Percentiles rank a stretch among this genome's conserved stretches.
phyloP scores from a whole-genome alignment of 2,329 filamentous ascomycete species.

The Penicillium olsonii region DNA sequence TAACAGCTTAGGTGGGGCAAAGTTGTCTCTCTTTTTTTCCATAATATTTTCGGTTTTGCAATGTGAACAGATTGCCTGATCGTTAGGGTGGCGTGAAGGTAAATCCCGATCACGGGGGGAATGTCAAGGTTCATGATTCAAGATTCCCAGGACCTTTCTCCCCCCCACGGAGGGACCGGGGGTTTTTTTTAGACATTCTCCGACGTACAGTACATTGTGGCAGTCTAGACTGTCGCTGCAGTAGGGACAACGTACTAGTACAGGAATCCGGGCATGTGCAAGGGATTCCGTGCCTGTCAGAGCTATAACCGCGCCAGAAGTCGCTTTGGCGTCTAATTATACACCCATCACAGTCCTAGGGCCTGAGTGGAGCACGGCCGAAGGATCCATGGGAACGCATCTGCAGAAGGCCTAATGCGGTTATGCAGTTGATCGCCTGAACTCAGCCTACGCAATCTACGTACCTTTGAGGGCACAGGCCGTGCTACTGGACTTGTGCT shows the following conservation, averaged over 20 bases:
- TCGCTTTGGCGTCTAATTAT: slow-evolving; percentile 19
- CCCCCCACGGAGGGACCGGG: no score
- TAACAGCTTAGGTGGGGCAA: slow-evolving; percentile 27
- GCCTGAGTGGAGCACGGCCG: slow-evolving; percentile 5
- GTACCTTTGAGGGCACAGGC: slow-evolving; percentile 4
- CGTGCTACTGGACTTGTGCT: background rate
- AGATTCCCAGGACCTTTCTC: background rate
- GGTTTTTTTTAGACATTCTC: no score
- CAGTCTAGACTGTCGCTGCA: background rate
- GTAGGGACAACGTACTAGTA: no score
- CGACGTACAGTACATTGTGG: no score
- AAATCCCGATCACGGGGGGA: slow-evolving; percentile 7
- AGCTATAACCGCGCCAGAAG: slow-evolving; percentile 15
- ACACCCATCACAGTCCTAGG: background rate
- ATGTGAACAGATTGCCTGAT: slow-evolving; percentile 6
- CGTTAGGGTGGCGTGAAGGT: slow-evolving; percentile 9
- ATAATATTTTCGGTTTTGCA: no score
- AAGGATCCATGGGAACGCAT: slow-evolving; percentile 6
- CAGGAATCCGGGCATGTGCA: no score
- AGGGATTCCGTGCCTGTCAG: background rate
- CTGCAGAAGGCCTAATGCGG: slow-evolving; percentile 23
- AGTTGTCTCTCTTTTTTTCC: no score
- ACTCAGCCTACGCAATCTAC: slow-evolving; percentile 16
- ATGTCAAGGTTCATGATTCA: background rate
- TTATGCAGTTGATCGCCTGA: slow-evolving; percentile 11